Evolutionary conservation across 148 eudicot species (phyloP).

Genomic region (Beta vulgaris): DNA sequence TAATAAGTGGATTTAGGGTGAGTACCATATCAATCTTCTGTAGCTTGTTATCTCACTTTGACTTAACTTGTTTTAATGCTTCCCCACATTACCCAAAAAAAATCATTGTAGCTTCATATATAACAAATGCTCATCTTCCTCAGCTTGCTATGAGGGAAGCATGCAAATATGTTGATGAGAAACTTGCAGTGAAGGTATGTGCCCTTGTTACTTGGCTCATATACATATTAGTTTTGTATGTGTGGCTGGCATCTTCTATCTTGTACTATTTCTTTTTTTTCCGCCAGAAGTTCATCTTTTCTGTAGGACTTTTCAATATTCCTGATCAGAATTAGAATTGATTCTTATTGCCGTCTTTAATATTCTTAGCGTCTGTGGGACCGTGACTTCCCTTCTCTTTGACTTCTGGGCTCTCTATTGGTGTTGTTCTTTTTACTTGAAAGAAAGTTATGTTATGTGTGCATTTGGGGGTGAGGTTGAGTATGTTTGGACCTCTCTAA

Average conservation of each 20-base stretch:
- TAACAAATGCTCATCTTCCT: conserved; percentile 20
- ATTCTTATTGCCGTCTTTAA: background rate
- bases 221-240: background rate
- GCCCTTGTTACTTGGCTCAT: background rate
- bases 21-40: conserved; percentile 20
- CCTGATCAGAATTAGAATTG: background rate
- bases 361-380: background rate
- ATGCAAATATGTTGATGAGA: conserved; percentile 96
- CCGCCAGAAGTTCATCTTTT: background rate
- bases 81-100: no score
- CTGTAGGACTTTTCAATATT: background rate
- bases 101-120: no score
- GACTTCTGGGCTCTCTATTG: background rate
- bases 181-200: conserved; percentile 80
- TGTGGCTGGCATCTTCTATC: background rate
- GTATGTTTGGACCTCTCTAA: background rate
- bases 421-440: background rate
- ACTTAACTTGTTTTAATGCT: no score
- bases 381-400: background rate
- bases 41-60: background rate
- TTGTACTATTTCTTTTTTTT: background rate
- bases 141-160: conserved; percentile 99
- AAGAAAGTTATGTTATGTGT: background rate
- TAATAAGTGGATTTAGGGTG: conserved; percentile 90
- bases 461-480: background rate